Percentiles rank a stretch among this genome's conserved stretches.
Conservation (phyloP, 2,329 filamentous ascomycete species). For the Daldinia eschscholtzii region DNA sequence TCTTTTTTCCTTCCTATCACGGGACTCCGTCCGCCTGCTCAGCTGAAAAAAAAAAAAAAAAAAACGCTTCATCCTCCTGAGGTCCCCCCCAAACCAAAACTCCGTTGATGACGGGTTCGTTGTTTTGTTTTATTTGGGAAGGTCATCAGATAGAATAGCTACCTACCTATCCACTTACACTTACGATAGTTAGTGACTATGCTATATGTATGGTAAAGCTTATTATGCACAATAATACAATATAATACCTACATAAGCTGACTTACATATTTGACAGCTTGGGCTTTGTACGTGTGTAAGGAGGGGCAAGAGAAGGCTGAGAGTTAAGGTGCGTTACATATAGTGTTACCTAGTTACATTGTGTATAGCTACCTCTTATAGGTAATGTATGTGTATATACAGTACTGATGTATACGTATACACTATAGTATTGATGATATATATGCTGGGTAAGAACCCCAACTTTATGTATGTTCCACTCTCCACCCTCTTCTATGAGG, state of each 20-base stretch:
- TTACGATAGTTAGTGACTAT: background rate
- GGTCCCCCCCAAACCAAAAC: background rate
- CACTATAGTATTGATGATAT: too few species aligned
- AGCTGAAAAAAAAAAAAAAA: slow-evolving; percentile 15
- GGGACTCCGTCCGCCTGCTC: slow-evolving; percentile 9
- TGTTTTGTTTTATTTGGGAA: background rate
- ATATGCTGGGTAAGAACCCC: background rate
- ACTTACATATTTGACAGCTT: slow-evolving; percentile 3
- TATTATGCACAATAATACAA: slow-evolving; percentile 5
- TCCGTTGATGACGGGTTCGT: background rate
- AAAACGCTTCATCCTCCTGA: background rate
- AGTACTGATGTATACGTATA: too few species aligned
- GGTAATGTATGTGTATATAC: background rate
- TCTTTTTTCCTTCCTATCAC: slow-evolving; percentile 11
- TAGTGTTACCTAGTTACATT: slow-evolving; percentile 6
- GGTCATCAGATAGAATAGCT: background rate
- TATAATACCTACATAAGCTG: background rate
- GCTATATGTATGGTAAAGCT: background rate
- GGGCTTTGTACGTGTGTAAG: slow-evolving; percentile 9
- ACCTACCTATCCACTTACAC: background rate
- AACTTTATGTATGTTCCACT: background rate
- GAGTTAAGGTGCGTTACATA: slow-evolving; percentile 17
- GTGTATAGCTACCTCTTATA: background rate
- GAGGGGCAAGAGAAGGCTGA: slow-evolving; percentile 25
- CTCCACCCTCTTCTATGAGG: background rate